These are phyloP conservation scores for Phytophthora hybrid DNA, from an alignment of 352 stramenopile species.

Conservation along the genomic window DNA sequence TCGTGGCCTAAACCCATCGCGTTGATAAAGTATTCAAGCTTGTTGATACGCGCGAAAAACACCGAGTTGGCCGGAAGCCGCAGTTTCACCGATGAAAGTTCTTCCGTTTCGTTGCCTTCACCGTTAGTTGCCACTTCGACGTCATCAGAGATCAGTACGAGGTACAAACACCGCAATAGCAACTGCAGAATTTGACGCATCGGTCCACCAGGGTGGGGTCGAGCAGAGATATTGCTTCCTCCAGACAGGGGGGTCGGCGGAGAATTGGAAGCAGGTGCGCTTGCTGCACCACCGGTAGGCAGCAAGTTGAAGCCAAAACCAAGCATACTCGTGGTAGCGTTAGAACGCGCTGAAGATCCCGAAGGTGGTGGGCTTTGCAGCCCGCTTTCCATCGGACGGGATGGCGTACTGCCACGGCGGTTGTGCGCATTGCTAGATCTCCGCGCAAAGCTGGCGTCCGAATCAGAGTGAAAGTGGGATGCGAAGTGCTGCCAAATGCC, in stretches of 20 bases:
- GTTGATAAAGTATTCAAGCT: constrained; percentile 89
- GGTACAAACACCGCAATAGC: constrained; percentile 76
- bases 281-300: constrained; percentile 35
- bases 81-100: constrained; percentile 43
- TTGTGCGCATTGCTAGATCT: constrained; percentile 56
- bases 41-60: constrained; percentile 82
- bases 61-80: constrained; percentile 64
- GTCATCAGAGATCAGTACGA: constrained; percentile 70
- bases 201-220: constrained; percentile 76
- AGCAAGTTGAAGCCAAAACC: constrained; percentile 71
- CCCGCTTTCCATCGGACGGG: constrained; percentile 36
- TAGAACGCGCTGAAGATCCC: constrained; percentile 35
- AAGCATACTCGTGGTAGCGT: constrained; percentile 45
- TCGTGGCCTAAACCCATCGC: constrained; percentile 79
- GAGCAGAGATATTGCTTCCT: constrained; percentile 59
- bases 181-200: constrained; percentile 88
- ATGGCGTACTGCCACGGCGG: constrained; percentile 33
- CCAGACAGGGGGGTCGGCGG: constrained; percentile 25
- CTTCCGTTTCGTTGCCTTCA: constrained; percentile 39
- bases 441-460: constrained; percentile 80
- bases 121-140: constrained; percentile 25
- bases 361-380: constrained; percentile 60
- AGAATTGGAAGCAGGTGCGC: constrained; percentile 19
- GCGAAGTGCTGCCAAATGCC: constrained; percentile 86
- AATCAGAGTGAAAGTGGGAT: constrained; percentile 74